Base-by-base conservation (phyloP, 208 protist species). In the Leptomonas pyrrhocoris region DNA sequence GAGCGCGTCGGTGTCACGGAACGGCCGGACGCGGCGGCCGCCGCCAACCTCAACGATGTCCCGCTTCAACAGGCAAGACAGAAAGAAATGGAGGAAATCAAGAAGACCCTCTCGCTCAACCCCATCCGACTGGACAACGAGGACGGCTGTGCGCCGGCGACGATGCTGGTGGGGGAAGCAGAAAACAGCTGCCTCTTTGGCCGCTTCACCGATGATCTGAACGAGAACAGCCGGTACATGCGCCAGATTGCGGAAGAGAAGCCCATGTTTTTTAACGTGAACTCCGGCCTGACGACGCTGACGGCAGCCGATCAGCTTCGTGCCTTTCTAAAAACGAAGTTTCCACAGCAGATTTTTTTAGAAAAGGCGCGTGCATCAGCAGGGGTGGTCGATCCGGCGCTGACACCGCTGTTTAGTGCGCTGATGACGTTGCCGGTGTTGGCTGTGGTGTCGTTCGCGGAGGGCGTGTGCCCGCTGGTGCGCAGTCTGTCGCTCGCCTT, bases 381-480 rank as follows among this genome's bases (percentile, higher is more conserved):
- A 0, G 0, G 34, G 8, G 65, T 18, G 13, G 38, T 48, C 0
- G 63, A 63, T 15, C 18, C 25, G 0, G 56, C 56, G 28, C 68
- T 80, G 53, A 55, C 34, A 16, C 16, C 7, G 19, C 2, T 66
- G 46, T 90, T 83, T 48, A 40, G 42, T 6, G 18, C 43, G 21
- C 69, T 90, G 58, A 90, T 90, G 84, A 43, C 46, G n/a, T 61
- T 90, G 59, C 84, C 84, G 23, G 59, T 86, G 27, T 56, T 89
- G 16, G 68, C 74, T 3, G 51, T 89, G 27, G 66, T 76, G 50
- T 81, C 73, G 25, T 80, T 77, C 64, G 68, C 36, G 63, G 77
- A 83, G 67, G 70, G 68, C 27, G 74, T 76, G 45, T 89, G 83
- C 46, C 79, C 79, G 45, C 49, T 83, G 23, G 77, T 89, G 46